phyloP scores from a whole-genome alignment of 768 basidiomycete species.

The Termitomyces sp. region DNA sequence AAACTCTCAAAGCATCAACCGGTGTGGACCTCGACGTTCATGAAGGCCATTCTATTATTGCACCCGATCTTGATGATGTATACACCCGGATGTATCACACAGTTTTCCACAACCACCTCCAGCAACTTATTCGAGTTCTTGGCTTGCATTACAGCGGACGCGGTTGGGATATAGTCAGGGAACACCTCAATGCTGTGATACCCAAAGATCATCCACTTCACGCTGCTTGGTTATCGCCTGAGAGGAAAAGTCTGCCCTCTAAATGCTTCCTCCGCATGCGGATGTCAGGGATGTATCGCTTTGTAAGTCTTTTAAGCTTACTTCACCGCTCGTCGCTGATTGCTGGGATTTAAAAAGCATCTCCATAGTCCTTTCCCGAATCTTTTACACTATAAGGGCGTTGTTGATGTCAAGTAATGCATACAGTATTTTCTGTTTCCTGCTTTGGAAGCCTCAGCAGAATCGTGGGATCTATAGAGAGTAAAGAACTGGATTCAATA shows the following conservation, averaged over 20 bases:
- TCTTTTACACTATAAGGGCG: constrained; percentile 44
- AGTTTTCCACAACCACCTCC: constrained; percentile 53
- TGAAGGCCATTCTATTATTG: constrained; percentile 44
- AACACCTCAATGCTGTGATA: constrained; percentile 36
- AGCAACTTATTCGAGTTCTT: constrained; percentile 53
- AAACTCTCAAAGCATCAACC: constrained; percentile 42
- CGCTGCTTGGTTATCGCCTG: constrained; percentile 44
- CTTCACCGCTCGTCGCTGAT: background rate
- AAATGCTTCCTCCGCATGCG: constrained; percentile 58
- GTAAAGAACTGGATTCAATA: too few species aligned
- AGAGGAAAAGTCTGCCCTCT: constrained; percentile 41
- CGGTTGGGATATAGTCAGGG: constrained; percentile 47
- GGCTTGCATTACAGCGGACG: constrained; percentile 49
- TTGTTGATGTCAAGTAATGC: background rate
- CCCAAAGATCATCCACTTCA: constrained; percentile 42
- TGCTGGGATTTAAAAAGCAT: constrained; percentile 28
- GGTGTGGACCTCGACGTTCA: constrained; percentile 43
- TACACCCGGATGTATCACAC: constrained; percentile 55
- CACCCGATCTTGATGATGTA: constrained; percentile 45
- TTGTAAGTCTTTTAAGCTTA: constrained; percentile 29
- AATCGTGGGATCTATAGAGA: too few species aligned
- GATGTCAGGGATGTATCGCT: constrained; percentile 49
- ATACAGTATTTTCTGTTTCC: background rate
- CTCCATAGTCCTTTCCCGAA: constrained; percentile 51
- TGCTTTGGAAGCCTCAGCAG: background rate